phyloP scores from a whole-genome alignment of 352 stramenopile genomes.

The Phytophthora colocasiae region DNA sequence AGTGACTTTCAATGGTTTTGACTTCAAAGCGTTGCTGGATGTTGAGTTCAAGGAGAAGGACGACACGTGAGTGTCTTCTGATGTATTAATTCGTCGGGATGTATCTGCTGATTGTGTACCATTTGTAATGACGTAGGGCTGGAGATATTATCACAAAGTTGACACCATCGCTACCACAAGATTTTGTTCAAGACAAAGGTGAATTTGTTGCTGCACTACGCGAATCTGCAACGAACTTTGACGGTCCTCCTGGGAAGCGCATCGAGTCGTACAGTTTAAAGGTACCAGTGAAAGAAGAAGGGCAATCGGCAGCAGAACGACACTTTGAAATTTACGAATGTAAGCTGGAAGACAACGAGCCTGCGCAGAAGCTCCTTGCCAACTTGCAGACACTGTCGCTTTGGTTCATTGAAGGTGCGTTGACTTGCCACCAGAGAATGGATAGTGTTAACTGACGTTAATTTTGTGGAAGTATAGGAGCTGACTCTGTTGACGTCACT shows the following conservation, averaged over 20 bases:
- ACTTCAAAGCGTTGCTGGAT: slow-evolving; percentile 68
- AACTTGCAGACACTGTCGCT: slow-evolving; percentile 80
- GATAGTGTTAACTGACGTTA: not conserved
- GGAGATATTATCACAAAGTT: slow-evolving; percentile 64
- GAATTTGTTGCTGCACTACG: slow-evolving; percentile 41
- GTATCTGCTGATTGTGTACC: not conserved
- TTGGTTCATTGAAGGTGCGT: slow-evolving; percentile 88
- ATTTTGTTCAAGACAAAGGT: slow-evolving; percentile 52
- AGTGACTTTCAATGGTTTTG: slow-evolving; percentile 67
- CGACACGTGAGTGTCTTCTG: slow-evolving; percentile 35
- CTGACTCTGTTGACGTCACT: slow-evolving; percentile 73
- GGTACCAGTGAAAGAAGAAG: slow-evolving; percentile 2
- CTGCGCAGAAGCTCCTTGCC: slow-evolving; percentile 58
- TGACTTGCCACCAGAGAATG: not conserved
- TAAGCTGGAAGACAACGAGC: slow-evolving; percentile 57
- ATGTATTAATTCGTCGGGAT: not conserved
- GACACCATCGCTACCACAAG: slow-evolving; percentile 46
- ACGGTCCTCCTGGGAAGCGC: slow-evolving; percentile 46
- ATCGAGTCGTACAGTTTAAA: slow-evolving; percentile 49
- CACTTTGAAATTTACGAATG: slow-evolving; percentile 81
- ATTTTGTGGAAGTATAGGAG: slow-evolving; percentile 38
- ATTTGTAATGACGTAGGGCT: slow-evolving; percentile 36
- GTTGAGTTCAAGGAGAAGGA: slow-evolving; percentile 64
- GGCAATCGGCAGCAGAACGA: slow-evolving; percentile 13
- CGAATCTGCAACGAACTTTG: slow-evolving; percentile 35